These are phyloP conservation scores for Geosmithia morbida DNA, from an alignment of 2,329 filamentous ascomycete genomes.

Conservation along the genomic window DNA sequence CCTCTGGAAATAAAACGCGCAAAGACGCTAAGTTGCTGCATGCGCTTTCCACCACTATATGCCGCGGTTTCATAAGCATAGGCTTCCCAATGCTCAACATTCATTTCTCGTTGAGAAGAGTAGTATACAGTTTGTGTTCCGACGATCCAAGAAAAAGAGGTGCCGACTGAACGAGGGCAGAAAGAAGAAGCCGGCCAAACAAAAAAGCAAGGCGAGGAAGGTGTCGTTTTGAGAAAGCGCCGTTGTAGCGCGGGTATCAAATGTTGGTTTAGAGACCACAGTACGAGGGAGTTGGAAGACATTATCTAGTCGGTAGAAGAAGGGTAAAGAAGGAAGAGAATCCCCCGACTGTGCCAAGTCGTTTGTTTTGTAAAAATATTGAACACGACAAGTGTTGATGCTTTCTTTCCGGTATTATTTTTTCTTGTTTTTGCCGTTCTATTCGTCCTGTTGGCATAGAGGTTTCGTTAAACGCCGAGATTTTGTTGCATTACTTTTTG, in stretches of 20 bases:
- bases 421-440: not conserved
- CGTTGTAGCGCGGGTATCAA: constrained; percentile 2
- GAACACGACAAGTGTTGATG: not conserved
- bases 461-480: not conserved
- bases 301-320: not conserved
- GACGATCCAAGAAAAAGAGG: too few relatives aligned
- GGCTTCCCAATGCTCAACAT: too few relatives aligned
- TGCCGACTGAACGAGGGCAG: not conserved
- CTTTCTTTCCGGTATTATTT: not conserved
- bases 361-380: not conserved
- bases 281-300: not conserved
- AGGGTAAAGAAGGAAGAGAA: not conserved
- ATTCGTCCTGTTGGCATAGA: not conserved
- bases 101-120: too few relatives aligned
- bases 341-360: not conserved
- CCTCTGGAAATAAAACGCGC: too few relatives aligned
- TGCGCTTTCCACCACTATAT: too few relatives aligned
- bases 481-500: not conserved
- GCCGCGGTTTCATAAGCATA: too few relatives aligned
- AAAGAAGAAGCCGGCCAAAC: not conserved
- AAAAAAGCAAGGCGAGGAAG: not conserved
- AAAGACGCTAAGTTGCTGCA: too few relatives aligned
- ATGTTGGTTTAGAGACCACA: not conserved
- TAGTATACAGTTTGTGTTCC: not conserved
- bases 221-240: not conserved